phyloP scores from a whole-genome alignment of 2,329 filamentous ascomycete species.

The Colletotrichum incanum region DNA sequence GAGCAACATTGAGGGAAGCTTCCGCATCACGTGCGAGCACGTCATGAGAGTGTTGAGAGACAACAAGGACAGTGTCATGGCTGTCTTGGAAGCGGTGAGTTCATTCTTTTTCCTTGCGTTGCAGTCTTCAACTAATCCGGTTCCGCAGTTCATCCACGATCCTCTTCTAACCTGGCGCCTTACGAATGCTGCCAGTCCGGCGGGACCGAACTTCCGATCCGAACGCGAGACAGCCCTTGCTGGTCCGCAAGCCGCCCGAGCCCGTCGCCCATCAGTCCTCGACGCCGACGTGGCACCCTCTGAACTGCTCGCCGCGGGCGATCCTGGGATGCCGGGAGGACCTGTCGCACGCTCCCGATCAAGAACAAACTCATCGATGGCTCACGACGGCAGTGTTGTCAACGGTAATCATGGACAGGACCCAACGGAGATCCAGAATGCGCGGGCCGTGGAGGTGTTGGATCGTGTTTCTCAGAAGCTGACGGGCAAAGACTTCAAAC shows the following conservation, averaged over 20 bases:
- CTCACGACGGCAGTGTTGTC: slow-evolving; percentile 52
- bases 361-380: slow-evolving; percentile 72
- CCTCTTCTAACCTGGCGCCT: slow-evolving; percentile 98
- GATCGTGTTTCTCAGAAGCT: slow-evolving; percentile 95
- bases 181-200: slow-evolving; percentile 73
- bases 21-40: slow-evolving; percentile 97
- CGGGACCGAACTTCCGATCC: slow-evolving; percentile 77
- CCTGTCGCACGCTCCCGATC: slow-evolving; percentile 67
- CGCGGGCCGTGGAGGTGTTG: slow-evolving; percentile 91
- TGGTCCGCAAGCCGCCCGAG: slow-evolving; percentile 64
- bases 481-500: slow-evolving; percentile 92
- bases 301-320: slow-evolving; percentile 66
- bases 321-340: slow-evolving; percentile 58
- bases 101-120: slow-evolving; percentile 2
- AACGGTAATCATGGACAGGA: slow-evolving; percentile 60
- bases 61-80: slow-evolving; percentile 99
- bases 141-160: slow-evolving; percentile 92
- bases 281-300: slow-evolving; percentile 74
- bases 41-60: slow-evolving; percentile 97
- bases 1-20: slow-evolving; percentile 99
- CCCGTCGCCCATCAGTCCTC: slow-evolving; percentile 79
- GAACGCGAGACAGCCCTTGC: slow-evolving; percentile 71
- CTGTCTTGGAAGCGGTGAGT: slow-evolving; percentile 95
- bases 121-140: slow-evolving; percentile 45
- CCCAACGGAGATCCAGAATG: slow-evolving; percentile 87